Percentiles rank a stretch among this genome's conserved stretches.
These are phyloP conservation scores for Lachancea quebecensis DNA, from an alignment of 805 yeast species.

Conservation along the genomic window DNA sequence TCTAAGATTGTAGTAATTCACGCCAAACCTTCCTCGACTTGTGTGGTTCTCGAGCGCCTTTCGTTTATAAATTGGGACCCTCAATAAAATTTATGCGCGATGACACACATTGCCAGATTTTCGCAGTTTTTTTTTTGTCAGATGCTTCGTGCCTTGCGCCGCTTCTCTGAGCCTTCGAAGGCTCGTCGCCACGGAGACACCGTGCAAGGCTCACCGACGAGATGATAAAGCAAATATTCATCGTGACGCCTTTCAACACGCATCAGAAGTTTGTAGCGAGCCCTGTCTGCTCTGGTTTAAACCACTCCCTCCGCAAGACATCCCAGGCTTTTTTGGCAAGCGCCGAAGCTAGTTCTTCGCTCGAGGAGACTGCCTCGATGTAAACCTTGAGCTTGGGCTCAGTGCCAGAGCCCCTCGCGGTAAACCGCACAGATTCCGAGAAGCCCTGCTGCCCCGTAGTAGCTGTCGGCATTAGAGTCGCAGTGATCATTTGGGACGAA, in stretches of 20 bases:
- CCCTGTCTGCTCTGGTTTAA: constrained; percentile 50
- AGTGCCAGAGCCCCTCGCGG: constrained; percentile 92
- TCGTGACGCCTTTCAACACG: not conserved
- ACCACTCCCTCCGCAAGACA: constrained; percentile 54
- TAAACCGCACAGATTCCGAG: constrained; percentile 52
- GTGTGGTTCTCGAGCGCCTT: no score
- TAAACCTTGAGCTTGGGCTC: constrained; percentile 92
- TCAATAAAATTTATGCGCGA: not conserved
- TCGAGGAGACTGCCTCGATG: constrained; percentile 61
- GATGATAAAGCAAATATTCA: not conserved
- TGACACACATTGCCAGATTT: not conserved
- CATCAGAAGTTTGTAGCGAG: constrained; percentile 19
- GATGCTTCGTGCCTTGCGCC: not conserved
- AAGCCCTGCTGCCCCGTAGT: constrained; percentile 7
- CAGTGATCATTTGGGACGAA: constrained; percentile 82
- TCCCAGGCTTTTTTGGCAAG: constrained; percentile 67
- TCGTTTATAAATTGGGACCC: not conserved
- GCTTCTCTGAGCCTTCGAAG: not conserved
- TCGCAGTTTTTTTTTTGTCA: constrained; percentile 8
- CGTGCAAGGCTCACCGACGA: no score
- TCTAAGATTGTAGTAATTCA: not conserved
- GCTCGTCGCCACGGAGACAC: not conserved
- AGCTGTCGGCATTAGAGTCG: constrained; percentile 32
- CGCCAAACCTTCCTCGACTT: no score
- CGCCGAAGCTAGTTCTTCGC: constrained; percentile 40